Conservation (phyloP, 148 eudicot genomes). For the Chenopodium formosanum region DNA sequence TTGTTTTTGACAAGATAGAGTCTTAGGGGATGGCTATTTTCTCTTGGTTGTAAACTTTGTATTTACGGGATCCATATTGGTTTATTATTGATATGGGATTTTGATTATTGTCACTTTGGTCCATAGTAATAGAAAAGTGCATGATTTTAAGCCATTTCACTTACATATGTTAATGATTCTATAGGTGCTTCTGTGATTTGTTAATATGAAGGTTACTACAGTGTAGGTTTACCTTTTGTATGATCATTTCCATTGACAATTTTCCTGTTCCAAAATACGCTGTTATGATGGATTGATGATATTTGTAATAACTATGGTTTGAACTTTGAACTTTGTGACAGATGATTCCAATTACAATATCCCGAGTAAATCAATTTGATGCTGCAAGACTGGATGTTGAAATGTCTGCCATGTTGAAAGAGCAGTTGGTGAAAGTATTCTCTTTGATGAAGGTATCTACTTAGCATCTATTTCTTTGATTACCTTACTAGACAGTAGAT, state of each 20-base stretch:
- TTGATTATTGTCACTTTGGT: no score
- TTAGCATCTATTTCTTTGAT: conserved; percentile 9
- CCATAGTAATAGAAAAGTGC: no score
- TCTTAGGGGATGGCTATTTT: no score
- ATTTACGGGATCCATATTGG: no score
- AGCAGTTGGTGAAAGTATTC: conserved; percentile 87
- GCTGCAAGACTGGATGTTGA: conserved; percentile 88
- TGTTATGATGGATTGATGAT: not conserved
- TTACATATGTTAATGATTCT: not conserved
- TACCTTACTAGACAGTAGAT: no score
- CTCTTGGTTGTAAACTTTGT: no score
- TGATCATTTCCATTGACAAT: not conserved
- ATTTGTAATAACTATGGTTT: no score
- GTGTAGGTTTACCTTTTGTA: not conserved
- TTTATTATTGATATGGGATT: no score
- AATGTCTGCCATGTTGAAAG: conserved; percentile 96
- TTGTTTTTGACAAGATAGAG: not conserved
- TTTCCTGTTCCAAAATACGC: not conserved
- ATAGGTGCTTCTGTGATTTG: not conserved
- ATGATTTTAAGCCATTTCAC: not conserved
- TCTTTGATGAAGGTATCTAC: conserved; percentile 78
- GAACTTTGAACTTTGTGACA: conserved; percentile 25
- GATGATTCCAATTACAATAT: conserved; percentile 70
- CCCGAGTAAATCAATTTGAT: conserved; percentile 95
- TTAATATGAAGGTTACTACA: not conserved